Conservation (phyloP, 2,329 filamentous ascomycete genomes). For the Colletotrichum tofieldiae region DNA sequence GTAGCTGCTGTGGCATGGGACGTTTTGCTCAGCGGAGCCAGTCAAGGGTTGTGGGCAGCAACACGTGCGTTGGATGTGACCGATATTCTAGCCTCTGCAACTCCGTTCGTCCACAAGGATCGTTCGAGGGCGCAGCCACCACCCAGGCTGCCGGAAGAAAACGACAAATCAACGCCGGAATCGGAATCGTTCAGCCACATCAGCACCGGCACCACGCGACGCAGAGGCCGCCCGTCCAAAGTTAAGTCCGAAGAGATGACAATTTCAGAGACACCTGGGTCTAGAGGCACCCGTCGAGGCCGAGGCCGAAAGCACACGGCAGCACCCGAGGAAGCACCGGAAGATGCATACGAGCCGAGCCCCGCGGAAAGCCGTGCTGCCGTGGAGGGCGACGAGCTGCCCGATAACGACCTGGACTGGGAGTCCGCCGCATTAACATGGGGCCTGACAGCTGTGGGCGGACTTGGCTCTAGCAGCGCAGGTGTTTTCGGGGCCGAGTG, state of each 20-base stretch:
- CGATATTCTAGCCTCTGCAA: conserved; percentile 61
- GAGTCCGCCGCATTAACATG: conserved; percentile 64
- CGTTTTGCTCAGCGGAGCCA: conserved; percentile 69
- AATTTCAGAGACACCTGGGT: conserved; percentile 17
- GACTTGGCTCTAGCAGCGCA: conserved; percentile 61
- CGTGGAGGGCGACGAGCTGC: conserved; percentile 60
- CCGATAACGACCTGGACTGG: conserved; percentile 60
- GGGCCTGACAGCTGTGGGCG: conserved; percentile 61
- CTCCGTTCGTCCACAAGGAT: conserved; percentile 50
- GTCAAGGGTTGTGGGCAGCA: conserved; percentile 72
- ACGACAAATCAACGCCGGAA: conserved; percentile 31
- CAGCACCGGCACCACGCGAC: conserved; percentile 31
- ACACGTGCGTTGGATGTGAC: conserved; percentile 65
- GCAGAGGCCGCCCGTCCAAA: conserved; percentile 20
- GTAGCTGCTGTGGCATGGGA: conserved; percentile 72
- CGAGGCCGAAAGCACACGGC: conserved; percentile 48
- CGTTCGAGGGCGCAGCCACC: conserved; percentile 26
- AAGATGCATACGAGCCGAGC: conserved; percentile 57
- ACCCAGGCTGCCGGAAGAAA: conserved; percentile 14
- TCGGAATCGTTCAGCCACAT: conserved; percentile 13
- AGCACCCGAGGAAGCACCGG: conserved; percentile 48
- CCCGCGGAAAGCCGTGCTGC: conserved; percentile 50
- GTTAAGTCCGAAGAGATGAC: conserved; percentile 17
- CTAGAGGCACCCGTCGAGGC: conserved; percentile 45
- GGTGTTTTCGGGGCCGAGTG: conserved; percentile 65